Percentiles rank a stretch among this genome's conserved stretches.
These are phyloP conservation scores for Metschnikowia gelsemii DNA, from an alignment of 805 yeast species.

Conservation along the genomic window DNA sequence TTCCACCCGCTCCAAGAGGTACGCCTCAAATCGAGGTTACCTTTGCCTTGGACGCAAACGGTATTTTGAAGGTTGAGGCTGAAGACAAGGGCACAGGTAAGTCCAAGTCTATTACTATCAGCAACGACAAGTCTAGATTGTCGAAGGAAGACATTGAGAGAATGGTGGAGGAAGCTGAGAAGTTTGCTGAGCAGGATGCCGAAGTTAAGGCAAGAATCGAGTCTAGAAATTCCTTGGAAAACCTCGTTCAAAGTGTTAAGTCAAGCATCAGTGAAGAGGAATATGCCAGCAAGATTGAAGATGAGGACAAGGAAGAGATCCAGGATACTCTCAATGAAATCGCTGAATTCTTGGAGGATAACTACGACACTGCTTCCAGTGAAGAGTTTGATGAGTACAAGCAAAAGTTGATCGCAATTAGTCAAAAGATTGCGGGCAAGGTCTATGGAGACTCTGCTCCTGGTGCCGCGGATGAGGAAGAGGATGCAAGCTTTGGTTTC, in stretches of 20 bases:
- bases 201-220: conserved; percentile 23
- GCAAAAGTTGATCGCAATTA: conserved; percentile 74
- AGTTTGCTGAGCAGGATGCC: conserved; percentile 23
- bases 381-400: conserved; percentile 94
- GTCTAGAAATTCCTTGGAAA: conserved; percentile 23
- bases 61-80: conserved; percentile 24
- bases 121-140: conserved; percentile 23
- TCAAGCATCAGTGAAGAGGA: conserved; percentile 18
- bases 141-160: conserved; percentile 24
- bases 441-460: conserved; percentile 52
- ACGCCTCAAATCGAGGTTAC: conserved; percentile 26
- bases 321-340: conserved; percentile 85
- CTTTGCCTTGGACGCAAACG: conserved; percentile 24
- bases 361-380: conserved; percentile 79
- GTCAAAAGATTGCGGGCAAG: conserved; percentile 91
- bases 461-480: conserved; percentile 44
- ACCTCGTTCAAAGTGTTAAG: conserved; percentile 20
- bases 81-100: conserved; percentile 24
- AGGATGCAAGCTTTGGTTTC: conserved; percentile 29
- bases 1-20: conserved; percentile 26
- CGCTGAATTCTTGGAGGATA: conserved; percentile 73
- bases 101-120: conserved; percentile 23
- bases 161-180: conserved; percentile 25
- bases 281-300: conserved; percentile 60
- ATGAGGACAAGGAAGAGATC: conserved; percentile 87